phyloP scores from a whole-genome alignment of 2,329 filamentous ascomycete species.

The Chaetomiaceae sp. region DNA sequence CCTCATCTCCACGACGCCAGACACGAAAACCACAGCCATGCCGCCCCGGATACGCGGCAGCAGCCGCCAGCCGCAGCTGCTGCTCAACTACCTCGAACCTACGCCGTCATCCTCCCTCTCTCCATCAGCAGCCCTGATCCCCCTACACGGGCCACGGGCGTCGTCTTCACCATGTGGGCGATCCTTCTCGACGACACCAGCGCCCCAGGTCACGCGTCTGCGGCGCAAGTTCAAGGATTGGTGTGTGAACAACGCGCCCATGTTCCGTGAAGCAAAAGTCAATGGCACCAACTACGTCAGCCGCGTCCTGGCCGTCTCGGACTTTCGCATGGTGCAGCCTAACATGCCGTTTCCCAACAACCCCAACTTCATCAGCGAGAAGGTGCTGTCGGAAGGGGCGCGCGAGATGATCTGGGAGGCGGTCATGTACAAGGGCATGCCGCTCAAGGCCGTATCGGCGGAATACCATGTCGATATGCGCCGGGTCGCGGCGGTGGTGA shows the following conservation, averaged over 20 bases:
- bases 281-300: constrained; percentile 36
- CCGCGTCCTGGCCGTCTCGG: constrained; percentile 18
- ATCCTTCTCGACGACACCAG: constrained; percentile 39
- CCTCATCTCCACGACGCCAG: constrained; percentile 7
- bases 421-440: constrained; percentile 61
- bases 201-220: constrained; percentile 34
- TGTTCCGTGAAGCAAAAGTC: constrained; percentile 7
- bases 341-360: constrained; percentile 71
- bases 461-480: constrained; percentile 75
- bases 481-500: constrained; percentile 77
- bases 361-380: constrained; percentile 62
- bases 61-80: constrained; percentile 19
- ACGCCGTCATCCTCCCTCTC: not conserved
- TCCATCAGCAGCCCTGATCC: too few species aligned
- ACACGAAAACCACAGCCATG: constrained; percentile 18
- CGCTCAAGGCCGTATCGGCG: constrained; percentile 72
- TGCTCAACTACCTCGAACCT: constrained; percentile 21
- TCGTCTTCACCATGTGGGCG: constrained; percentile 19
- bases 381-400: constrained; percentile 68
- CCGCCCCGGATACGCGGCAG: constrained; percentile 26
- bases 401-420: constrained; percentile 69
- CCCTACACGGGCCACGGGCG: constrained; percentile 6
- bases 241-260: constrained; percentile 24
- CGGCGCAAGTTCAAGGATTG: constrained; percentile 39
- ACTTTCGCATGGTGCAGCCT: constrained; percentile 9